Conservation (phyloP, 371 early-diverging fungal genomes). For the Haplosporangium sp. region DNA sequence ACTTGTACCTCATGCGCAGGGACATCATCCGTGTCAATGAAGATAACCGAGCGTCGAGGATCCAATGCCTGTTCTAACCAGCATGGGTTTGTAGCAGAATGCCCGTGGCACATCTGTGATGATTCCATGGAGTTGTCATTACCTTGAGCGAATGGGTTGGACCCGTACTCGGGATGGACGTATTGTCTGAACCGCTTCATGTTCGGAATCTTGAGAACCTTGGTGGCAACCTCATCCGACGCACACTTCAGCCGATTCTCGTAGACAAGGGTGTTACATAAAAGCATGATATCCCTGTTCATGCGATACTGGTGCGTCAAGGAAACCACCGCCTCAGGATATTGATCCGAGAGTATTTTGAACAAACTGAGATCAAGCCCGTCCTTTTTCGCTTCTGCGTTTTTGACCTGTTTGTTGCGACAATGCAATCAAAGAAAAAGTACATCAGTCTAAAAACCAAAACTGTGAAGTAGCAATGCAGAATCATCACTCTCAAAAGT, state of each 20-base stretch:
- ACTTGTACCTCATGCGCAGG: constrained; percentile 68
- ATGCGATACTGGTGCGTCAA: constrained; percentile 97
- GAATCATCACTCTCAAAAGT: background rate
- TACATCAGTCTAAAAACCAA: background rate
- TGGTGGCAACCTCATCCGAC: constrained; percentile 68
- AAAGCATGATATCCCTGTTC: constrained; percentile 92
- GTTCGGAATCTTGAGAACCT: constrained; percentile 62
- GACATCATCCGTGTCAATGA: constrained; percentile 84
- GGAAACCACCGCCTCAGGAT: constrained; percentile 82
- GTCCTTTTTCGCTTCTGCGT: constrained; percentile 60
- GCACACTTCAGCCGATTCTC: constrained; percentile 84
- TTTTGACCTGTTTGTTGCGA: constrained; percentile 56
- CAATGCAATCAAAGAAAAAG: background rate
- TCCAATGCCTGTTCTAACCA: constrained; percentile 78
- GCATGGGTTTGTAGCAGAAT: constrained; percentile 41
- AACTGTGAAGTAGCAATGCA: background rate
- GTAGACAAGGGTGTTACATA: constrained; percentile 92
- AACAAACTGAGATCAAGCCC: constrained; percentile 80
- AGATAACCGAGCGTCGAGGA: constrained; percentile 76
- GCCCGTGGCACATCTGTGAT: background rate
- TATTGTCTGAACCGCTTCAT: constrained; percentile 49
- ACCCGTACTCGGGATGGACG: constrained; percentile 5
- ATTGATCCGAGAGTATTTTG: constrained; percentile 79
- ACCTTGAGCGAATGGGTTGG: background rate
- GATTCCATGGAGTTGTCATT: background rate